phyloP scores from a whole-genome alignment of 1,284 basidiomycete genomes.

The Ustilago trichophora region DNA sequence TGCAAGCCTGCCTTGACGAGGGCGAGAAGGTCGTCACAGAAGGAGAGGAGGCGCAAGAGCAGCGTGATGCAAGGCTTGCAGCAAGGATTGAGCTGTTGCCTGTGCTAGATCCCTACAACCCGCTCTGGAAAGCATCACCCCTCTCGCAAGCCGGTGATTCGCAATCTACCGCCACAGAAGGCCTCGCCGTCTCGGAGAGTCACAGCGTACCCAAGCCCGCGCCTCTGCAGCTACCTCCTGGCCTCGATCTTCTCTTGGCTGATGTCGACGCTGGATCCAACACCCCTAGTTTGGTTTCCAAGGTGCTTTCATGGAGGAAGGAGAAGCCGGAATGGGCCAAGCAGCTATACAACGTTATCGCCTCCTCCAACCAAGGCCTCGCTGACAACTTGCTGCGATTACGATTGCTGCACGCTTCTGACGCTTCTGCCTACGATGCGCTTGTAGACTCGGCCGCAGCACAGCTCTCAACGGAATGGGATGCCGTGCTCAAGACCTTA shows the following conservation, averaged over 20 bases:
- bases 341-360: constrained; percentile 62
- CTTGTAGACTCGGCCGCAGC: constrained; percentile 60
- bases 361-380: constrained; percentile 57
- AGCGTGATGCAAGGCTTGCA: constrained; percentile 8
- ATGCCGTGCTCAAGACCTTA: constrained; percentile 22
- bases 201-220: constrained; percentile 45
- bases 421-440: constrained; percentile 56
- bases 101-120: constrained; percentile 53
- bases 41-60: constrained; percentile 37
- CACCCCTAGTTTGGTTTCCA: constrained; percentile 62
- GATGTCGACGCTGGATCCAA: constrained; percentile 65
- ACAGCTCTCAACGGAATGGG: constrained; percentile 36
- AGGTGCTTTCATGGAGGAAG: constrained; percentile 57
- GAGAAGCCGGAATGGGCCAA: constrained; percentile 61
- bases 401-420: constrained; percentile 43
- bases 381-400: constrained; percentile 59
- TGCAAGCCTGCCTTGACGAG: constrained; percentile 49
- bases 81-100: constrained; percentile 35
- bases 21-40: constrained; percentile 44
- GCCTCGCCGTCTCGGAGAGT: constrained; percentile 24
- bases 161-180: constrained; percentile 56
- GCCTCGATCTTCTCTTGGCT: constrained; percentile 57
- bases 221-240: constrained; percentile 58
- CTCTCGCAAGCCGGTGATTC: constrained; percentile 9
- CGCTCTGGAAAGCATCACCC: constrained; percentile 57